A percentile compares a stretch with the other conserved stretches of the same genome.
Conservation (phyloP, 2,329 filamentous ascomycete genomes). For the Ascochyta koolunga region DNA sequence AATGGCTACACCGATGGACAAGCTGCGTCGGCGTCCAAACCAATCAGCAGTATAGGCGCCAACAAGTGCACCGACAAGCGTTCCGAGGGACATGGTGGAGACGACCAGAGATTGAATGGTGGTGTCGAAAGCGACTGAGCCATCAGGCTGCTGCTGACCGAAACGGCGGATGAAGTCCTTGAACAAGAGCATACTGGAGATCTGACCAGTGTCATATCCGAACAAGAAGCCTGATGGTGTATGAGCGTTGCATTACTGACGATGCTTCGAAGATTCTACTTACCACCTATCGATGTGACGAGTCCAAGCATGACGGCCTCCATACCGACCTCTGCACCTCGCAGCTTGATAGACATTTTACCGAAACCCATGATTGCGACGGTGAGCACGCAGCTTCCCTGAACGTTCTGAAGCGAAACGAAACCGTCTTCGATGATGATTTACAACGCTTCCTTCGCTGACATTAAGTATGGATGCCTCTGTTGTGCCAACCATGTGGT, state of each 20-base stretch:
- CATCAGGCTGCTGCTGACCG: constrained; percentile 53
- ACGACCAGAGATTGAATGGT: constrained; percentile 53
- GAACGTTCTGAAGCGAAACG: background rate
- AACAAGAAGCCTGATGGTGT: constrained; percentile 56
- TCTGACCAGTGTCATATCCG: constrained; percentile 62
- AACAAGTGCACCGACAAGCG: constrained; percentile 50
- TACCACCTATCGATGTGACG: constrained; percentile 63
- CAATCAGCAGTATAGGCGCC: constrained; percentile 60
- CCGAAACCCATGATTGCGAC: constrained; percentile 34
- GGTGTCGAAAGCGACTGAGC: constrained; percentile 47
- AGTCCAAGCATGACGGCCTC: constrained; percentile 60
- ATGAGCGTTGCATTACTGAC: background rate
- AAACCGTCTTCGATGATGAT: background rate
- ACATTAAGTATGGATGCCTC: constrained; percentile 27
- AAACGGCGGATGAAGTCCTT: constrained; percentile 64
- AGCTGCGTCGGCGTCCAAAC: constrained; percentile 54
- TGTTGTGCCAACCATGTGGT: constrained; percentile 22
- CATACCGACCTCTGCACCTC: constrained; percentile 41
- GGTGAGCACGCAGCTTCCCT: constrained; percentile 3
- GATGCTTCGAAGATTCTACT: background rate
- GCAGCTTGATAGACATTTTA: constrained; percentile 35
- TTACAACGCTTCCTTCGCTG: constrained; percentile 4
- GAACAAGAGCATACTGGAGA: constrained; percentile 49
- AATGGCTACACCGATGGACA: constrained; percentile 56
- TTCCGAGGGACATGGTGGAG: constrained; percentile 48